These are phyloP conservation scores for Euphorbia celastroides DNA, from an alignment of 441 rosid species.

Conservation along the genomic window DNA sequence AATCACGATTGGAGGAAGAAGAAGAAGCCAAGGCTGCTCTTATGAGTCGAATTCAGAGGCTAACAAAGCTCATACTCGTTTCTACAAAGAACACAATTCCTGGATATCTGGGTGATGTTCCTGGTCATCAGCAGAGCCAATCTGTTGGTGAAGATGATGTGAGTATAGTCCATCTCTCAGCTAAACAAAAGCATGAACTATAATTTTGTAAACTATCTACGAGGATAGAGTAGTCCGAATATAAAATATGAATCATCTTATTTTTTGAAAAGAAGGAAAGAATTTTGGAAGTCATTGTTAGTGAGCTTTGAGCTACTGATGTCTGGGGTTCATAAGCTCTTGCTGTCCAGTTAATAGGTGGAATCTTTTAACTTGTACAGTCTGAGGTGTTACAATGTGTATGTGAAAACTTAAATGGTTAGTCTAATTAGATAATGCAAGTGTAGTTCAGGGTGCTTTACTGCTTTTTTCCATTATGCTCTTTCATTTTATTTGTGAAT, in stretches of 20 bases:
- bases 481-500: not conserved
- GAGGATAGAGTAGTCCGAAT: not conserved
- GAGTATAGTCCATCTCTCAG: constrained; percentile 26
- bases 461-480: not conserved
- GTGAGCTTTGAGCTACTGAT: too few relatives aligned
- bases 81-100: constrained; percentile 81
- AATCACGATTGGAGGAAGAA: constrained; percentile 86
- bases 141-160: constrained; percentile 99
- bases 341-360: not conserved
- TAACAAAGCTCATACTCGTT: constrained; percentile 88
- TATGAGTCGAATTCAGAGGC: constrained; percentile 92
- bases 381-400: not conserved
- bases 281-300: too few relatives aligned
- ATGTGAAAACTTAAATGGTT: constrained; percentile 2
- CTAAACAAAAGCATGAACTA: not conserved
- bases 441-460: not conserved
- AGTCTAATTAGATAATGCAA: not conserved
- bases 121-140: constrained; percentile 73
- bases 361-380: not conserved
- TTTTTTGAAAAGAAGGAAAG: too few relatives aligned
- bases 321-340: not conserved
- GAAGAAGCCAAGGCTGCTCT: constrained; percentile 95
- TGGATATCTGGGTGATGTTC: constrained; percentile 52
- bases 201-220: not conserved
- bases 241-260: not conserved